Conservation (phyloP, 116 monocot species). For the Posidonia oceanica region DNA sequence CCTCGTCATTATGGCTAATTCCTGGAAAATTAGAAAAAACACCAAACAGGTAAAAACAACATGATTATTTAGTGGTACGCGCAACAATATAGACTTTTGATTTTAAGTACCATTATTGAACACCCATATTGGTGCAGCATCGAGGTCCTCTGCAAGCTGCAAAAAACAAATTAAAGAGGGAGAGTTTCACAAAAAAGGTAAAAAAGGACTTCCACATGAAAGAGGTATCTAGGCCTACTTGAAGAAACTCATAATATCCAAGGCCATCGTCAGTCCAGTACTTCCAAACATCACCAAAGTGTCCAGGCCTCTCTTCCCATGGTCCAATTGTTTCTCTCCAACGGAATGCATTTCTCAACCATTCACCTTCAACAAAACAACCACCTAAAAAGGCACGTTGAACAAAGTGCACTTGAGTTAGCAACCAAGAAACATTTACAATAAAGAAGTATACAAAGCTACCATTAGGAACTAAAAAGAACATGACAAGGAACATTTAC, state of each 20-base stretch:
- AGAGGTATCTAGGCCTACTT: constrained; percentile 25
- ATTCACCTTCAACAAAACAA: constrained; percentile 84
- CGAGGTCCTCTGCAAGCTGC: constrained; percentile 94
- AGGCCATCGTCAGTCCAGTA: constrained; percentile 99
- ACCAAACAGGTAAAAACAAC: background rate
- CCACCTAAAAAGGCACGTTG: constrained; percentile 41
- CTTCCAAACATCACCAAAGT: constrained; percentile 90
- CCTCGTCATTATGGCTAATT: constrained; percentile 75
- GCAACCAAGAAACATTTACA: too few relatives aligned
- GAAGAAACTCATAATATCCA: constrained; percentile 90
- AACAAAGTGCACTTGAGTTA: background rate
- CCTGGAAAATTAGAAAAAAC: constrained; percentile 26
- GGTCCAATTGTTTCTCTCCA: constrained; percentile 85
- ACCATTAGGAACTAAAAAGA: too few relatives aligned
- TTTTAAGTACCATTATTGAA: constrained; percentile 67
- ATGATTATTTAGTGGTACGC: too few relatives aligned
- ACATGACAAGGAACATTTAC: too few relatives aligned
- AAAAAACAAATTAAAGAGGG: background rate
- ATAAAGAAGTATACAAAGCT: too few relatives aligned
- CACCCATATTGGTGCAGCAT: constrained; percentile 80
- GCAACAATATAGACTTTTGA: too few relatives aligned
- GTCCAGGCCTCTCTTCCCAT: constrained; percentile 97
- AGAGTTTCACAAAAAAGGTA: too few relatives aligned
- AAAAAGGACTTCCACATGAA: background rate
- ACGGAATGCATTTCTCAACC: constrained; percentile 90